Percentiles rank a stretch among this genome's conserved stretches.
phyloP scores from a whole-genome alignment of 2,329 filamentous ascomycete genomes.

The Cladosporium sp. region DNA sequence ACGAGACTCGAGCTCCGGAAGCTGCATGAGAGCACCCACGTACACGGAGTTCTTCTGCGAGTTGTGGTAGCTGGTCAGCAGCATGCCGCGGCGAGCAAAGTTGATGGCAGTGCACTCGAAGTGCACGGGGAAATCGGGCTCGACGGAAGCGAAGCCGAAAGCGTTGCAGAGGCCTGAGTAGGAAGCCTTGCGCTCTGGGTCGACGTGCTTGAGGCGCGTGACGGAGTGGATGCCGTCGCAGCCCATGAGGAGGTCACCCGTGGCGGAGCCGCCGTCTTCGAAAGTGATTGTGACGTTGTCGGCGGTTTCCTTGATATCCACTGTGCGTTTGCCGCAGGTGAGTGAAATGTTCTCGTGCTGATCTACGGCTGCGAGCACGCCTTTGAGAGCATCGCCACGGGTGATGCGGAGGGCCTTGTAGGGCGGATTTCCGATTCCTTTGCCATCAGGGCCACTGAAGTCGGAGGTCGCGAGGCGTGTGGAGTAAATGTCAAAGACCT shows the following conservation, averaged over 20 bases:
- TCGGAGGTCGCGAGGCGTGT: conserved; percentile 39
- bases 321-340: conserved; percentile 39
- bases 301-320: conserved; percentile 35
- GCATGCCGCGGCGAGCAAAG: conserved; percentile 41
- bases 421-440: conserved; percentile 40
- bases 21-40: conserved; percentile 42
- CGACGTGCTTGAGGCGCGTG: conserved; percentile 41
- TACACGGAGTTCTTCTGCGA: conserved; percentile 35
- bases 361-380: conserved; percentile 37
- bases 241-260: conserved; percentile 33
- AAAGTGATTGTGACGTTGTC: conserved; percentile 33
- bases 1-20: conserved; percentile 38
- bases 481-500: conserved; percentile 43
- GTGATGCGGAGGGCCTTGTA: conserved; percentile 43
- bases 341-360: conserved; percentile 38
- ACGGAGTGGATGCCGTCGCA: conserved; percentile 37
- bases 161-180: conserved; percentile 45
- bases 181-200: conserved; percentile 37
- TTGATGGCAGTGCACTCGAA: conserved; percentile 43
- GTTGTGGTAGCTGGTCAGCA: conserved; percentile 40
- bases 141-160: conserved; percentile 40
- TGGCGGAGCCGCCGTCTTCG: conserved; percentile 31
- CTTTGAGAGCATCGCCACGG: conserved; percentile 40
- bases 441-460: conserved; percentile 39
- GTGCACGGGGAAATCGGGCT: conserved; percentile 33